Evolutionary conservation across 257 asterid species (phyloP), one percentile per base, ranked within the genome.

Genomic region (Datura wrightii): DNA sequence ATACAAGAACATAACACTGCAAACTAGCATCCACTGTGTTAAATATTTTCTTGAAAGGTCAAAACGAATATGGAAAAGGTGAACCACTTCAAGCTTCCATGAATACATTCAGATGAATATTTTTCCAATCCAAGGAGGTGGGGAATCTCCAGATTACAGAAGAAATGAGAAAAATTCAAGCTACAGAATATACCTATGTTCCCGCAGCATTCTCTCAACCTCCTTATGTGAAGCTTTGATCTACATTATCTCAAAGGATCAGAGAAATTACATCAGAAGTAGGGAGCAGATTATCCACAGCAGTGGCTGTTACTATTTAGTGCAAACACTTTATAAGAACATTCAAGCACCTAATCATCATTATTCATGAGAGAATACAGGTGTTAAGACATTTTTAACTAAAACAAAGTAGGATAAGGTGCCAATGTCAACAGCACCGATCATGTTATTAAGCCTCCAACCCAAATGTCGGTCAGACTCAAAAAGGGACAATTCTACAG

Each of bases 211-310:
- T 90, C 89, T 87, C 86, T 94, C 98, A 6, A 92, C 91, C 91
- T 93, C 99, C 92, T 93, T 94, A 16, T 94, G 94, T 10, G 98
- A 92, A 88, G 97, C 92, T 90, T 93, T 93, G 84, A 96, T 94
- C 99, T 94, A 94, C 93, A 91, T 83, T 84, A 86, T 79, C 79
- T 79, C 85, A 54, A 81, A 88, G 83, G 62, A 89, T 89, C 89
- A 91, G 88, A 89, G 86, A 85, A 74, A 69, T 8, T 14, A 82
- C n/a, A 71, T 76, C 62, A 76, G 62, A 76, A 50, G 9, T 50
- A 76, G 31, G 19, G 66, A 39, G 86, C 37, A 37, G 6, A 55
- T 16, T 83, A 48, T 56, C 2, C 19, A 55, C 44, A 54, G 65
- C 60, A n/a, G 79, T 69, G n/a, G 24, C 54, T 52, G 60, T 82